Percentiles rank a stretch among this genome's conserved stretches.
Evolutionary conservation across 495 filamentous ascomycete species (phyloP).

Genomic region (Tuber aestivum): DNA sequence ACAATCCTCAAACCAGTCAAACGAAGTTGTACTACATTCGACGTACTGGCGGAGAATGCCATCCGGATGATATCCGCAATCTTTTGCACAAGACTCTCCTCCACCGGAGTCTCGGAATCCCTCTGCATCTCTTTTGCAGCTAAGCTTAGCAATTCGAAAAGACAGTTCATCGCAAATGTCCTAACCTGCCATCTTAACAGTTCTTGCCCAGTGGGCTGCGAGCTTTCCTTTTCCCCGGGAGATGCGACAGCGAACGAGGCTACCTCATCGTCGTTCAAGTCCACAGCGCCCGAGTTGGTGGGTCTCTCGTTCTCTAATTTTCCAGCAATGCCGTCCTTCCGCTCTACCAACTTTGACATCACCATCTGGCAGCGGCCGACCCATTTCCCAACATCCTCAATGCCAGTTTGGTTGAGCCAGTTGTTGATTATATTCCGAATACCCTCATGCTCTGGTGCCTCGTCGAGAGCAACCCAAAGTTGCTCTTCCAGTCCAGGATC

Average conservation of each 20-base stretch:
- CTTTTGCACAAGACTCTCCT: conserved; percentile 46
- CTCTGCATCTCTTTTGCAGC: conserved; percentile 76
- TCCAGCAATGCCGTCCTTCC: conserved; percentile 47
- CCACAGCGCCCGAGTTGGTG: conserved; percentile 51
- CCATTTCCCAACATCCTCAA: conserved; percentile 73
- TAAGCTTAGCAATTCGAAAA: conserved; percentile 74
- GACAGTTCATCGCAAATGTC: conserved; percentile 84
- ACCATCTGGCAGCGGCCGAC: conserved; percentile 80
- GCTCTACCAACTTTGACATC: conserved; percentile 72
- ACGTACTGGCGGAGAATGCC: conserved; percentile 95
- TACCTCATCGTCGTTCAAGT: conserved; percentile 91
- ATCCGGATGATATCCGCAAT: conserved; percentile 93
- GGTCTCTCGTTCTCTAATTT: conserved; percentile 48
- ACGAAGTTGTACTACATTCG: conserved; percentile 79
- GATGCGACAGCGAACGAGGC: conserved; percentile 79
- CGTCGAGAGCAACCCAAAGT: conserved; percentile 81
- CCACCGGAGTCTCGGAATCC: conserved; percentile 34
- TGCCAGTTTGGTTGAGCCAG: conserved; percentile 82
- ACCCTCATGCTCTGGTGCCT: conserved; percentile 63
- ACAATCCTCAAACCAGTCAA: conserved; percentile 89
- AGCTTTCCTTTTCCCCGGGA: conserved; percentile 58
- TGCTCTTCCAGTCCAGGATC: conserved; percentile 77
- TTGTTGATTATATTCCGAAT: conserved; percentile 76
- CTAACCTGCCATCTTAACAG: conserved; percentile 92
- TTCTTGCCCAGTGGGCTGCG: conserved; percentile 67